Evolutionary conservation across 2,329 filamentous ascomycete species (phyloP).

Genomic region (Spiromastix sp.): DNA sequence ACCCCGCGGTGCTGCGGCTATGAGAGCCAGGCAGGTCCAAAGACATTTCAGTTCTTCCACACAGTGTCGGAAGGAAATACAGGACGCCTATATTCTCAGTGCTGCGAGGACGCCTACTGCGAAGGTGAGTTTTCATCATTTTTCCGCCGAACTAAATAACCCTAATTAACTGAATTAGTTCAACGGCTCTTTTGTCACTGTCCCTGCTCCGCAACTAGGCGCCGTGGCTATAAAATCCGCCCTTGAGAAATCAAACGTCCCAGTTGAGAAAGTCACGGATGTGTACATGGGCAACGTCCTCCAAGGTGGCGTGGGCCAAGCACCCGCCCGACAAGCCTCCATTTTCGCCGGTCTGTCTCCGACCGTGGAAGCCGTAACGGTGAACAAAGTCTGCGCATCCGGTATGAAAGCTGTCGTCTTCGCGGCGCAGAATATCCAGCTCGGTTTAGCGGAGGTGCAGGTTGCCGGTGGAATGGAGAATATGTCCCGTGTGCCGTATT

Average conservation of each 20-base stretch:
- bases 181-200: slow-evolving; percentile 78
- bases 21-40: slow-evolving; percentile 37
- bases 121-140: slow-evolving; percentile 48
- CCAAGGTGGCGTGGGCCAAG: slow-evolving; percentile 72
- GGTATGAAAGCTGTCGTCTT: slow-evolving; percentile 86
- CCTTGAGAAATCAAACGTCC: slow-evolving; percentile 73
- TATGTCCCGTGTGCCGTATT: slow-evolving; percentile 91
- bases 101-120: slow-evolving; percentile 81
- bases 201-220: slow-evolving; percentile 79
- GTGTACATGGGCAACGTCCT: slow-evolving; percentile 98
- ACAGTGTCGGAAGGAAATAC: slow-evolving; percentile 52
- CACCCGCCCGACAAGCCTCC: slow-evolving; percentile 80
- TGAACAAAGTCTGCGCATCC: slow-evolving; percentile 98
- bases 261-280: slow-evolving; percentile 69
- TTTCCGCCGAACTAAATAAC: background rate
- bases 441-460: slow-evolving; percentile 79
- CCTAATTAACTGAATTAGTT: slow-evolving; percentile 49
- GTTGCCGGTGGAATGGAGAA: slow-evolving; percentile 96
- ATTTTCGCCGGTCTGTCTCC: slow-evolving; percentile 78
- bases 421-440: slow-evolving; percentile 87
- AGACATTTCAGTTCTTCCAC: slow-evolving; percentile 44
- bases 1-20: slow-evolving; percentile 20
- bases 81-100: slow-evolving; percentile 89
- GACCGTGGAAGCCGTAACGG: slow-evolving; percentile 76
- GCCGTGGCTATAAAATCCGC: slow-evolving; percentile 88